A percentile compares a stretch with the other conserved stretches of the same genome.
These are phyloP conservation scores for Trichosporon sp. DNA, from an alignment of 1,284 basidiomycete genomes.

Conservation along the genomic window DNA sequence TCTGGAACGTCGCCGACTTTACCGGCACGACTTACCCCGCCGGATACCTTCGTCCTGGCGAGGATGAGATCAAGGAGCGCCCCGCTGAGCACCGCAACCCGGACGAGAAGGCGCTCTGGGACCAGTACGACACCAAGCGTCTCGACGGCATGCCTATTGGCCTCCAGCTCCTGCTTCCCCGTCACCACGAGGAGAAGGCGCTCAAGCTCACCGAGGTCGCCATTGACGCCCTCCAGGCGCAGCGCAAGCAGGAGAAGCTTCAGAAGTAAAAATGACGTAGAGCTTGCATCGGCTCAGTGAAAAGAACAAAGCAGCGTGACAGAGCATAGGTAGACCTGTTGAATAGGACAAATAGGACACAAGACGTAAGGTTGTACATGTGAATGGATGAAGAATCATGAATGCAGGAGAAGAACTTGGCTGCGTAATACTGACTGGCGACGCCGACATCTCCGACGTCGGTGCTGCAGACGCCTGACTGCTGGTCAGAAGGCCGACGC, in stretches of 20 bases:
- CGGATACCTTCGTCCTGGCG: slow-evolving; percentile 51
- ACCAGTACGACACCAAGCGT: slow-evolving; percentile 53
- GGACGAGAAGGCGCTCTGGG: slow-evolving; percentile 52
- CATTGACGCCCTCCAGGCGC: slow-evolving; percentile 42
- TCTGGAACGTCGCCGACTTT: slow-evolving; percentile 53
- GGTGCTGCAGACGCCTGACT: too few species aligned
- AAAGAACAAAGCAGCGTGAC: too few species aligned
- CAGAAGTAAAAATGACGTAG: background rate
- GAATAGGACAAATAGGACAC: background rate
- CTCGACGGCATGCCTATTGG: slow-evolving; percentile 59
- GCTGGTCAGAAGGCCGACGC: too few species aligned
- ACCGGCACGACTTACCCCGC: slow-evolving; percentile 60
- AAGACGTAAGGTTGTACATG: background rate
- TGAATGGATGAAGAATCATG: background rate
- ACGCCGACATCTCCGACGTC: too few species aligned
- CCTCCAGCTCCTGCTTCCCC: slow-evolving; percentile 61
- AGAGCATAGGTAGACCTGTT: too few species aligned
- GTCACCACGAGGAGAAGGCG: slow-evolving; percentile 50
- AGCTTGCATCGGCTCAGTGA: too few species aligned
- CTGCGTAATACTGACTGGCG: too few species aligned
- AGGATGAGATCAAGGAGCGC: slow-evolving; percentile 24
- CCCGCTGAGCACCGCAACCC: slow-evolving; percentile 51
- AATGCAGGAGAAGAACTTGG: background rate
- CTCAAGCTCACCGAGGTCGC: slow-evolving; percentile 21
- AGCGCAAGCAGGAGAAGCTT: background rate